These are phyloP conservation scores for Rachicladosporium sp. DNA, from an alignment of 2,329 filamentous ascomycete genomes.

Conservation along the genomic window DNA sequence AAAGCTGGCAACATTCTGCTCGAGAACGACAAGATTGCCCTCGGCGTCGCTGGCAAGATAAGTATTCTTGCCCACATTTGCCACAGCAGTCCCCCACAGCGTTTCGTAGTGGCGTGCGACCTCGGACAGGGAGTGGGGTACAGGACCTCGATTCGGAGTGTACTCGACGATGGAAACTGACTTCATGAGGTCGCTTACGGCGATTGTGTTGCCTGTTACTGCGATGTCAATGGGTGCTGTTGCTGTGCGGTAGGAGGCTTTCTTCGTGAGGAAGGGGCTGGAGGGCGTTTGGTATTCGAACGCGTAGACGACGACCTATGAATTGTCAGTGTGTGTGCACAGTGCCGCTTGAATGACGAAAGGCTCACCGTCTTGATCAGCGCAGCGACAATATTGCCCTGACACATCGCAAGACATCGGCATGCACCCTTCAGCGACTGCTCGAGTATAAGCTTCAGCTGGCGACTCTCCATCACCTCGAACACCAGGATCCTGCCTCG, in stretches of 20 bases:
- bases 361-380: slow-evolving; percentile 69
- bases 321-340: slow-evolving; percentile 10
- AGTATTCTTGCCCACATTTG: slow-evolving; percentile 56
- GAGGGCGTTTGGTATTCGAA: slow-evolving; percentile 43
- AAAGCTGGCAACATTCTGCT: slow-evolving; percentile 58
- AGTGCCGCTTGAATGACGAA: neutral
- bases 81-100: slow-evolving; percentile 69
- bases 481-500: slow-evolving; percentile 73
- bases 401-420: slow-evolving; percentile 61
- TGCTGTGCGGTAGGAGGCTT: slow-evolving; percentile 66
- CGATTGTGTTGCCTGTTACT: slow-evolving; percentile 62
- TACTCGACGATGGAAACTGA: slow-evolving; percentile 71
- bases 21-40: slow-evolving; percentile 75
- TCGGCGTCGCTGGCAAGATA: slow-evolving; percentile 79
- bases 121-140: slow-evolving; percentile 56
- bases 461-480: slow-evolving; percentile 64
- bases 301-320: slow-evolving; percentile 46
- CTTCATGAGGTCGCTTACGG: slow-evolving; percentile 88
- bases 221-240: slow-evolving; percentile 75
- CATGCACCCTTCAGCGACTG: slow-evolving; percentile 67
- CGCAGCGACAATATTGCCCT: slow-evolving; percentile 68
- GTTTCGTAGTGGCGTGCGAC: slow-evolving; percentile 70
- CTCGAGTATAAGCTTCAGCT: slow-evolving; percentile 59
- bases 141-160: slow-evolving; percentile 38
- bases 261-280: slow-evolving; percentile 49